Evolutionary conservation across 768 basidiomycete genomes (phyloP).

Genomic region (Vishniacozyma victoriae): DNA sequence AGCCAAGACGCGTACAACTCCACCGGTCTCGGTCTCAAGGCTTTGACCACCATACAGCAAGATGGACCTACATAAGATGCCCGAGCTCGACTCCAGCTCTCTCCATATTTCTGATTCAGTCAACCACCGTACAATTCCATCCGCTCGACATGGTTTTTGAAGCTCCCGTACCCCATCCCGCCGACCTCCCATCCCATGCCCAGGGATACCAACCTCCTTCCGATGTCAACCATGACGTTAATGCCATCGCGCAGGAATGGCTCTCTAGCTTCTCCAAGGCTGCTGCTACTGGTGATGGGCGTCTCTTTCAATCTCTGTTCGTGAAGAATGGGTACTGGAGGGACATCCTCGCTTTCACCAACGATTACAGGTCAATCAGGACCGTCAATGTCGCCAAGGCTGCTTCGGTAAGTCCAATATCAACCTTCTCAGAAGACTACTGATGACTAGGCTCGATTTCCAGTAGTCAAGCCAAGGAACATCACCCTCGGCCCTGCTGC

Average conservation of each 20-base stretch:
- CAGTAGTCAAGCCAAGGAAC: conserved; percentile 18
- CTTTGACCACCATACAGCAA: too few relatives aligned
- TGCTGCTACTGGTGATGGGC: conserved; percentile 11
- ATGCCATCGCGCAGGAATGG: conserved; percentile 29
- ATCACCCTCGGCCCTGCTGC: conserved; percentile 17
- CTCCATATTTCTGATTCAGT: too few relatives aligned
- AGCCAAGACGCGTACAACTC: too few relatives aligned
- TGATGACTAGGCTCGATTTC: conserved; percentile 16
- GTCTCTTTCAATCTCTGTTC: conserved; percentile 21
- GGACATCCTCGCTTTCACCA: conserved; percentile 33
- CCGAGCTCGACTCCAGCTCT: too few relatives aligned
- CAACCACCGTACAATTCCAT: too few relatives aligned
- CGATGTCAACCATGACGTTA: conserved; percentile 24
- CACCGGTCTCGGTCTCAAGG: too few relatives aligned
- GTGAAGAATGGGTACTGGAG: conserved; percentile 28
- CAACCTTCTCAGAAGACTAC: not conserved
- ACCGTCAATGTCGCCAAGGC: conserved; percentile 26
- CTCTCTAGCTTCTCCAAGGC: conserved; percentile 24
- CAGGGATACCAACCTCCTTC: conserved; percentile 25
- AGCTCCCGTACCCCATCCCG: conserved; percentile 8
- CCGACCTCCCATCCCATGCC: conserved; percentile 21
- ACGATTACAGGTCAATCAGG: conserved; percentile 28
- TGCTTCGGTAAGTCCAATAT: conserved; percentile 19
- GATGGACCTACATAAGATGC: too few relatives aligned
- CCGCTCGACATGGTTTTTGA: not conserved